Evolutionary conservation across 495 filamentous ascomycete species (phyloP).

Genomic region (Daldinia caldariorum): DNA sequence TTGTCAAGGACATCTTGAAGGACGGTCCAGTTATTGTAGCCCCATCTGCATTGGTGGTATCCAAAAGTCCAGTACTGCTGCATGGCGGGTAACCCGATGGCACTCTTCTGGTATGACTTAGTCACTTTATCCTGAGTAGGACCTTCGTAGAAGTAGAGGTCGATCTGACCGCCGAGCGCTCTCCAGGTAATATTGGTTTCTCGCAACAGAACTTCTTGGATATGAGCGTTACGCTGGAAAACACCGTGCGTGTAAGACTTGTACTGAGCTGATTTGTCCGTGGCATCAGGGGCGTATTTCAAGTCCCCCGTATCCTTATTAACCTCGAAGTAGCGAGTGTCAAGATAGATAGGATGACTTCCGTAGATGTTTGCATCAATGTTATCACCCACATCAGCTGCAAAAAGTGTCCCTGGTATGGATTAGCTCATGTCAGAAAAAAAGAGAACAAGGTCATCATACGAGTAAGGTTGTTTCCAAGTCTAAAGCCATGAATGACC

Average conservation of each 20-base stretch:
- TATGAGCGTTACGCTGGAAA: conserved; percentile 81
- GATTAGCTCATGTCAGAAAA: conserved; percentile 3
- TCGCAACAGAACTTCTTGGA: conserved; percentile 75
- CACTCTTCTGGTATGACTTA: conserved; percentile 73
- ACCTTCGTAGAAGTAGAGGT: conserved; percentile 85
- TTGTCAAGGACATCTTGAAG: conserved; percentile 81
- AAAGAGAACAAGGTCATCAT: conserved; percentile 44
- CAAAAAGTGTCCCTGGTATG: conserved; percentile 69
- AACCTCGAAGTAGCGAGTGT: conserved; percentile 74
- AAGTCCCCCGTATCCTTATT: conserved; percentile 60
- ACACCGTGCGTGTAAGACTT: conserved; percentile 80
- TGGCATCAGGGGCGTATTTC: conserved; percentile 63
- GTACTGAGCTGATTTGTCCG: conserved; percentile 65
- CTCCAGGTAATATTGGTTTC: conserved; percentile 80
- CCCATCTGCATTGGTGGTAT: conserved; percentile 86
- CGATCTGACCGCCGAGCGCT: conserved; percentile 78
- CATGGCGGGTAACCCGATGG: conserved; percentile 79
- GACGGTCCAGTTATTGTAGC: conserved; percentile 78
- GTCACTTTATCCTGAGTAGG: conserved; percentile 75
- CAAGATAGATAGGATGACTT: conserved; percentile 83
- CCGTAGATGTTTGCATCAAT: conserved; percentile 82
- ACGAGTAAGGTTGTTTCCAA: conserved; percentile 78
- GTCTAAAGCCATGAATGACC: conserved; percentile 74
- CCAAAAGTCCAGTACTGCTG: conserved; percentile 91
- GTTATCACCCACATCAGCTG: conserved; percentile 72